Conservation (phyloP, 2,329 filamentous ascomycete genomes). For the Paraphoma sp. region DNA sequence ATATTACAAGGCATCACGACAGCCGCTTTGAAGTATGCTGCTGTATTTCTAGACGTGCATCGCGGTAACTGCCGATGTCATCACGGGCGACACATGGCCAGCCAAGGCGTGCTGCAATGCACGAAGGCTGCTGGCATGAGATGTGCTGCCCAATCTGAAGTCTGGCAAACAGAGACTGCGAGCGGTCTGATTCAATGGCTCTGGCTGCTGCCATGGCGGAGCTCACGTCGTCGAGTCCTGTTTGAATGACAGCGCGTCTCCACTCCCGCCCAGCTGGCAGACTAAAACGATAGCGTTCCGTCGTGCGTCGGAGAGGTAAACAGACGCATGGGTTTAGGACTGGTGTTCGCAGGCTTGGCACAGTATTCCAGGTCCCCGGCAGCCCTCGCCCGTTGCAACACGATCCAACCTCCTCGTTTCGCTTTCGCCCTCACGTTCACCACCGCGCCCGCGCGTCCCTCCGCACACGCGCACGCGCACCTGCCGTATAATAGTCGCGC, state of each 20-base stretch:
- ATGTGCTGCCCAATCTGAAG: neutral
- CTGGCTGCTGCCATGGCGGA: neutral
- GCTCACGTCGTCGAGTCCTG: neutral
- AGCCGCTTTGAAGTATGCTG: neutral
- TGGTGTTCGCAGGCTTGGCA: conserved; percentile 32
- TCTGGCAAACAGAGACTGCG: neutral
- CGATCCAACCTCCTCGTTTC: conserved; percentile 41
- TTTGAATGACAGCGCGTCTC: neutral
- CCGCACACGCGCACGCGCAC: conserved; percentile 23
- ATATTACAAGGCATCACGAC: neutral
- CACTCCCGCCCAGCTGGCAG: neutral
- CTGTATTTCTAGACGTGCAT: no score
- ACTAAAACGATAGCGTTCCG: neutral
- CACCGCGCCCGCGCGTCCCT: conserved; percentile 29
- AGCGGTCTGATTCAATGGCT: neutral
- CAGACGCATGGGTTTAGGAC: conserved; percentile 32
- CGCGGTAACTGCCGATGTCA: neutral
- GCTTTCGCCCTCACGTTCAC: conserved; percentile 7
- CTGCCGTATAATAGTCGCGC: conserved; percentile 19
- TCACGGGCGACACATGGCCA: neutral
- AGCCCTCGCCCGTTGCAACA: conserved; percentile 18
- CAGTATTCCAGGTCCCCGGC: conserved; percentile 25
- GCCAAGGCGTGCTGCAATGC: neutral
- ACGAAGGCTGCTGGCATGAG: neutral
- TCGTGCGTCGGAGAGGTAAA: conserved; percentile 19